Base-by-base conservation (phyloP, 495 filamentous ascomycete genomes). In the Peziza echinospora region DNA sequence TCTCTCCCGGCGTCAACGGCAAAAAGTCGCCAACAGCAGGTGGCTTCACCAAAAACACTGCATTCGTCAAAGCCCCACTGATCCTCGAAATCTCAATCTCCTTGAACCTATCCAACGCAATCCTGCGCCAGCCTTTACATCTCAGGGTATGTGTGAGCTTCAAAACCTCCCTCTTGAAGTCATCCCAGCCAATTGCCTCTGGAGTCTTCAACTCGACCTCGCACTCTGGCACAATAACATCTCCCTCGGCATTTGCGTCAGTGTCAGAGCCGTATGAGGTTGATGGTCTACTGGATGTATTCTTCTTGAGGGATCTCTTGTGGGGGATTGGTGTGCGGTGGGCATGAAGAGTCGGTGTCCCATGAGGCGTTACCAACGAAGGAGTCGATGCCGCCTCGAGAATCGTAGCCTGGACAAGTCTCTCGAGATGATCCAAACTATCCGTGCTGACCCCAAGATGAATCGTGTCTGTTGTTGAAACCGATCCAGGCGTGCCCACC, bases 51-150 rank as follows among this genome's bases (percentile, higher is more conserved):
- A 30, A 3, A 45, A 44, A 59, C 56, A 96, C 84, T 8, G 85
- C 82, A 59, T 99, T 99, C 3, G 89, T 99, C 57, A 96, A 64
- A 13, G 89, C 89, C 45, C 89, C 89, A 57, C 85, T 93, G 10
- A 99, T 74, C 13, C 85, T 75, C 60, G 80, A 71, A 22, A 96
- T 80, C 13, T 73, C 75, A 41, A 99, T 80, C 21, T 83, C 76
- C 30, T 57, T 64, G 48, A 75, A 73, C 37, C 60, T 55, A 6
- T 92, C 83, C 53, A 93, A 65, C 5, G 82, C 68, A 2, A 99
- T 72, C 47, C 73, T 74, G 42, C 85, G 77, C 89, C 89, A 99
- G 5, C 86, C 78, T 61, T 84, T 86, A 28, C 94, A 70, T 44
- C 73, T 72, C 45, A 99, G 66, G 0, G 89, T 99, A 64, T 96